phyloP scores from a whole-genome alignment of 1,284 basidiomycete genomes.

The Mycena citricolor region DNA sequence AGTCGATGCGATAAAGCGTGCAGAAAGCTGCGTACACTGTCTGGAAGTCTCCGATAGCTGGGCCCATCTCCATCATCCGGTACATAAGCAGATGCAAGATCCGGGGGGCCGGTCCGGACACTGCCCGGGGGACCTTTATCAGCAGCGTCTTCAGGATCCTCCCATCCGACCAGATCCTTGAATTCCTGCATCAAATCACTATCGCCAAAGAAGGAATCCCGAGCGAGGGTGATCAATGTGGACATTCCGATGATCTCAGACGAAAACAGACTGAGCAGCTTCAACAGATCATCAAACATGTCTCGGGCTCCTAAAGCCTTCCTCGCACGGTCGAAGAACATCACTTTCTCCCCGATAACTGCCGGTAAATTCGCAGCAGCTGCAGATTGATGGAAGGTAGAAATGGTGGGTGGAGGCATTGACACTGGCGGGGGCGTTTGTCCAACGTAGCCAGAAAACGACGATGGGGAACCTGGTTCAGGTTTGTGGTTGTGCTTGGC shows the following conservation, averaged over 20 bases:
- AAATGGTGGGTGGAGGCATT: conserved; percentile 24
- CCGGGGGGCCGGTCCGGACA: conserved; percentile 67
- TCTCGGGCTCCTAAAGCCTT: conserved; percentile 81
- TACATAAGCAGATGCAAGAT: conserved; percentile 65
- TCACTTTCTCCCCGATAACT: conserved; percentile 77
- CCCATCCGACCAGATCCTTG: conserved; percentile 84
- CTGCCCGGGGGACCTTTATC: conserved; percentile 79
- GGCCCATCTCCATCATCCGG: conserved; percentile 79
- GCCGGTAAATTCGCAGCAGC: conserved; percentile 35
- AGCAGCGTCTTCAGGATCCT: conserved; percentile 63
- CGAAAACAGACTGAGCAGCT: conserved; percentile 86
- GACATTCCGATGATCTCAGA: conserved; percentile 90
- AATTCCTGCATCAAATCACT: conserved; percentile 85
- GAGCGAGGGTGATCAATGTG: conserved; percentile 79
- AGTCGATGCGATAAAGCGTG: conserved; percentile 7
- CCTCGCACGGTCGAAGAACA: conserved; percentile 93
- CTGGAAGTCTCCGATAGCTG: conserved; percentile 89
- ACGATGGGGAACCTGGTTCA: conserved; percentile 51
- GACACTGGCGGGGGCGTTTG: conserved; percentile 37
- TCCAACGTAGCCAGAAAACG: conserved; percentile 54
- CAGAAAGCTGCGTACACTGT: conserved; percentile 42
- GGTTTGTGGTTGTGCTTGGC: conserved; percentile 59
- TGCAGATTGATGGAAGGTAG: conserved; percentile 30
- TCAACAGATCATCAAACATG: conserved; percentile 91
- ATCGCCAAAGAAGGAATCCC: conserved; percentile 75